Conservation (phyloP, 1,284 basidiomycete genomes). For the Irpex rosettiformis region DNA sequence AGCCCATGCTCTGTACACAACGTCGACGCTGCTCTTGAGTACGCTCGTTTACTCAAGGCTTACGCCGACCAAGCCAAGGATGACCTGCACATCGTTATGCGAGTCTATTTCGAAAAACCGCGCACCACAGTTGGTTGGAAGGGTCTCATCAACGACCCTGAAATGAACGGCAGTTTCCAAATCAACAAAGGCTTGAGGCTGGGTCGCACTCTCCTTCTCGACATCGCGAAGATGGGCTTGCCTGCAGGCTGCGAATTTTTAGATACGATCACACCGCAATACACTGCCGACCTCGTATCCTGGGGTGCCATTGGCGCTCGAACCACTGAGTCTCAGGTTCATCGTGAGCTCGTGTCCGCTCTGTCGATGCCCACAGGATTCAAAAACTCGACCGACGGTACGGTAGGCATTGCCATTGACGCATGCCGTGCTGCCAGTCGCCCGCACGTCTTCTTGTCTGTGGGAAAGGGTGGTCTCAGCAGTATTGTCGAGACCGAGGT, state of each 20-base stretch:
- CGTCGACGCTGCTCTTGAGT: conserved; percentile 79
- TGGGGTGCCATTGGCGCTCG: conserved; percentile 98
- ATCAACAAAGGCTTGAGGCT: conserved; percentile 97
- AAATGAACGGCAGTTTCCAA: conserved; percentile 83
- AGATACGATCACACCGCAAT: conserved; percentile 89
- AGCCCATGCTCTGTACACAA: conserved; percentile 95
- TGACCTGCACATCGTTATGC: conserved; percentile 95
- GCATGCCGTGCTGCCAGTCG: conserved; percentile 85
- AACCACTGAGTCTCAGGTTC: conserved; percentile 96
- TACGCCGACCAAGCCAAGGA: conserved; percentile 82
- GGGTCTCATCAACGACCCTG: conserved; percentile 94
- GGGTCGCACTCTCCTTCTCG: conserved; percentile 85
- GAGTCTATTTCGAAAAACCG: conserved; percentile 96
- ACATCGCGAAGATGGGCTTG: conserved; percentile 82
- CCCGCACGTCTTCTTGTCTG: conserved; percentile 90
- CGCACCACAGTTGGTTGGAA: conserved; percentile 98
- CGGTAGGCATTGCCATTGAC: conserved; percentile 84
- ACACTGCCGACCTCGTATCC: conserved; percentile 92
- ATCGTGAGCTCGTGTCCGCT: conserved; percentile 83
- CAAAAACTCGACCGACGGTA: conserved; percentile 76
- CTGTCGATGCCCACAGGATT: conserved; percentile 89
- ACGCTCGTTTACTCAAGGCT: conserved; percentile 73
- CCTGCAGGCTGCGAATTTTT: conserved; percentile 90
- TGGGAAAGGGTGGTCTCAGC: conserved; percentile 89
- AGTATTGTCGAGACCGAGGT: conserved; percentile 89